Evolutionary conservation across 805 yeast species (phyloP), one percentile per base, ranked within the genome.

Genomic region (Ogataea angusta): DNA sequence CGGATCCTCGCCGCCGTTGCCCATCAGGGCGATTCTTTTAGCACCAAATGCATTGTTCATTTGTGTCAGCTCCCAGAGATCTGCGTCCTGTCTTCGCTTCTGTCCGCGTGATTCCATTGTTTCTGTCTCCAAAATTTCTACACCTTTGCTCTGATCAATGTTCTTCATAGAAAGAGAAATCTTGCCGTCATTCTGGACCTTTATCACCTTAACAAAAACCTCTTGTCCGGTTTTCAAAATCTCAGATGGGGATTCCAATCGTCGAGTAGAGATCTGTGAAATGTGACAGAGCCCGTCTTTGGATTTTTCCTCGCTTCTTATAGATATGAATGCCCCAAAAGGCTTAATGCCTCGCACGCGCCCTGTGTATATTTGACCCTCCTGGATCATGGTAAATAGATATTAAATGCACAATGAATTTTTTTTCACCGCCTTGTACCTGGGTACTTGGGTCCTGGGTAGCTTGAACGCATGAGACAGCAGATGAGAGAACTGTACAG

Each of bases 41-140:
- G 53, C 59, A 7, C 60, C 66, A 46, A 45, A 63, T 2, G 65
- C 67, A 19, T 58, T 54, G 30, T 51, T 85, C 32, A 90, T 64
- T 56, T 90, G 96, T 24, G 85, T 70, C 37, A 86, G 72, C 56
- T 91, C 97, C 95, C 96, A 90, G 41, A 88, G 64, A 61, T 90
- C 98, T 0, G 95, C 95, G 0, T 95, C 84, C 0, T 95, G 82
- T 25, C 82, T 59, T 38, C 85, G 70, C 45, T 70, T 64, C 46
- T 62, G 67, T 15, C 49, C 42, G 29, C 48, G 34, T 21, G 34
- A 38, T 29, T 28, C 41, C 22, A 30, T 49, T 6, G 30, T 14
- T 12, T 34, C 47, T 29, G 17, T 30, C 33, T 34, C 40, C 18
- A 26, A 45, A 8, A 33, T 18, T 14, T 38, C 50, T 28, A 14